Percentiles rank a stretch among this genome's conserved stretches.
These are phyloP conservation scores for Mortierella sp. DNA, from an alignment of 371 early-diverging fungal species.

Conservation along the genomic window DNA sequence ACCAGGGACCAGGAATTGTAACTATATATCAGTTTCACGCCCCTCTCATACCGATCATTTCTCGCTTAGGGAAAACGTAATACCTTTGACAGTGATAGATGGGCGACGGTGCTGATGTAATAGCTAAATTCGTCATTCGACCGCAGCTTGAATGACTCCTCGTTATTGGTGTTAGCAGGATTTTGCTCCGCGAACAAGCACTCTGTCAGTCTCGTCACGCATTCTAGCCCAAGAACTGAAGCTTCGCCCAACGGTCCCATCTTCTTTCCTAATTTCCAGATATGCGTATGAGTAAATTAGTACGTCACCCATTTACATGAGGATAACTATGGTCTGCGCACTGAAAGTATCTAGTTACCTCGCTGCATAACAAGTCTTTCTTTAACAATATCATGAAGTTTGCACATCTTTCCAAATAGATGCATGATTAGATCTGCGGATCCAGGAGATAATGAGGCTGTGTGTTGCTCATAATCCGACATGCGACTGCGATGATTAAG, in stretches of 20 bases:
- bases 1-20: background rate
- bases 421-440: conserved; percentile 39
- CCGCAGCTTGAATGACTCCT: conserved; percentile 20
- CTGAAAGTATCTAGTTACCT: conserved; percentile 15
- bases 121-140: conserved; percentile 49
- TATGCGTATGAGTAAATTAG: no score
- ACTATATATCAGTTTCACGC: no score
- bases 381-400: conserved; percentile 52
- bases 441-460: conserved; percentile 9
- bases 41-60: no score
- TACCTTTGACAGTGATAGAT: conserved; percentile 34
- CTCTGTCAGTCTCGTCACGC: conserved; percentile 37
- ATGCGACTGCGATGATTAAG: background rate
- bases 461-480: conserved; percentile 3
- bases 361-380: conserved; percentile 35
- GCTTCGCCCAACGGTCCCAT: conserved; percentile 40
- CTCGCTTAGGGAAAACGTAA: no score
- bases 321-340: no score
- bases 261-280: conserved; percentile 33
- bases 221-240: conserved; percentile 41
- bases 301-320: no score
- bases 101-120: conserved; percentile 37
- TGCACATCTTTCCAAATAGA: conserved; percentile 51
- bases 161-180: conserved; percentile 6
- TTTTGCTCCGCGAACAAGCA: conserved; percentile 25